These are phyloP conservation scores for Fusarium bactridioides DNA, from an alignment of 2,329 filamentous ascomycete species.

Conservation along the genomic window DNA sequence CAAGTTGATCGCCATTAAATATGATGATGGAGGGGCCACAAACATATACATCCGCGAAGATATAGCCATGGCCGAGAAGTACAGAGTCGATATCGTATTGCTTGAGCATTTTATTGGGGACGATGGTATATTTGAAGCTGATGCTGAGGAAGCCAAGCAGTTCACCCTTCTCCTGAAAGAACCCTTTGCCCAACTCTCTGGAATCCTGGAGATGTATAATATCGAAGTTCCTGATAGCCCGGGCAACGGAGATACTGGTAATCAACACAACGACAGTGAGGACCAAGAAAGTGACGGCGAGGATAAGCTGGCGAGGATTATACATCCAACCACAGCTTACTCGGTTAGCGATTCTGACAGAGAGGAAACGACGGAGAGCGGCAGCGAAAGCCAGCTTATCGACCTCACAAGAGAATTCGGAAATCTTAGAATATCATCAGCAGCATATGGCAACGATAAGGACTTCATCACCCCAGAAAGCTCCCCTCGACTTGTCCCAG, in stretches of 20 bases:
- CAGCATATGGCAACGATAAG: not conserved
- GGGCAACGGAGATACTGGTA: not conserved
- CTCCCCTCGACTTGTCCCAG: not conserved
- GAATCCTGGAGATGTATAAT: accelerated
- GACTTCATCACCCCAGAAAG: not conserved
- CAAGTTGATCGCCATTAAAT: not conserved
- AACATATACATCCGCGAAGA: not conserved
- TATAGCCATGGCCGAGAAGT: not conserved
- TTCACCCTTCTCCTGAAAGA: not conserved
- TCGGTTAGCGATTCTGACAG: not conserved
- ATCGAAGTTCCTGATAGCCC: not conserved
- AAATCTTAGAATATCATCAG: not conserved
- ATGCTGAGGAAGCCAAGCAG: not conserved
- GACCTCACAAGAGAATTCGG: not conserved
- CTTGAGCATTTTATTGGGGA: too few relatives aligned
- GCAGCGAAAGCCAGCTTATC: not conserved
- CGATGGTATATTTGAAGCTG: too few relatives aligned
- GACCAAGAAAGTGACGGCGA: not conserved
- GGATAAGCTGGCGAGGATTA: too few relatives aligned
- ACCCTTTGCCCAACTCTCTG: not conserved
- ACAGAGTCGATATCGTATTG: not conserved
- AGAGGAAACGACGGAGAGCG: not conserved
- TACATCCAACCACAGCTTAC: not conserved
- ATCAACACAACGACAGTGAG: not conserved
- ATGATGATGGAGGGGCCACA: not conserved